phyloP scores from a whole-genome alignment of 2,329 filamentous ascomycete genomes.

The Calonectria hongkongensis region DNA sequence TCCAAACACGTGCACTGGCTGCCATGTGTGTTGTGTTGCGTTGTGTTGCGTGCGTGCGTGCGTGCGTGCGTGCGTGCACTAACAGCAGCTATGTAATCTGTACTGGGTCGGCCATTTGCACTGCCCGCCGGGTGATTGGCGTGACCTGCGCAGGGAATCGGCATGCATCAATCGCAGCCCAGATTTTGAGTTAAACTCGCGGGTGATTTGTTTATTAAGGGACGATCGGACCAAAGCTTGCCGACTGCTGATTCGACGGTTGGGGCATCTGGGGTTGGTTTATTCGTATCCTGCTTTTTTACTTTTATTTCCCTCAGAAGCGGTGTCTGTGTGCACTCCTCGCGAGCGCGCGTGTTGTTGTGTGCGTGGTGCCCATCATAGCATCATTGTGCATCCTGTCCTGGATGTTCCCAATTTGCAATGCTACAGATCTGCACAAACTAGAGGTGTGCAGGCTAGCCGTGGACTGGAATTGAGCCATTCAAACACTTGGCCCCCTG shows the following conservation, averaged over 20 bases:
- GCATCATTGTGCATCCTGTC: constrained; percentile 11
- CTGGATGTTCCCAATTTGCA: constrained; percentile 16
- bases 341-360: not conserved
- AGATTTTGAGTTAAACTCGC: constrained; percentile 19
- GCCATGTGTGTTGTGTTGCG: not conserved
- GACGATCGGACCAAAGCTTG: constrained; percentile 15
- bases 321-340: not conserved
- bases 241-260: not conserved
- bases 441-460: constrained; percentile 16
- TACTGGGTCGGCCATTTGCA: not conserved
- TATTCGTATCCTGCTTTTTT: not conserved
- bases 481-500: constrained; percentile 19
- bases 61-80: too few species aligned
- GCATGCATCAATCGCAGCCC: not conserved
- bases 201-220: constrained; percentile 24
- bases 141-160: constrained; percentile 17
- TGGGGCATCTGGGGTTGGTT: constrained; percentile 1
- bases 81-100: too few species aligned
- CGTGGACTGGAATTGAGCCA: constrained; percentile 16
- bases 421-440: constrained; percentile 18
- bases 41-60: not conserved
- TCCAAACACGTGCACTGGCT: not conserved
- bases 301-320: not conserved
- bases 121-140: not conserved
- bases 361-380: not conserved